phyloP scores from a whole-genome alignment of 2,329 filamentous ascomycete species.

The Venturia aucupariae region DNA sequence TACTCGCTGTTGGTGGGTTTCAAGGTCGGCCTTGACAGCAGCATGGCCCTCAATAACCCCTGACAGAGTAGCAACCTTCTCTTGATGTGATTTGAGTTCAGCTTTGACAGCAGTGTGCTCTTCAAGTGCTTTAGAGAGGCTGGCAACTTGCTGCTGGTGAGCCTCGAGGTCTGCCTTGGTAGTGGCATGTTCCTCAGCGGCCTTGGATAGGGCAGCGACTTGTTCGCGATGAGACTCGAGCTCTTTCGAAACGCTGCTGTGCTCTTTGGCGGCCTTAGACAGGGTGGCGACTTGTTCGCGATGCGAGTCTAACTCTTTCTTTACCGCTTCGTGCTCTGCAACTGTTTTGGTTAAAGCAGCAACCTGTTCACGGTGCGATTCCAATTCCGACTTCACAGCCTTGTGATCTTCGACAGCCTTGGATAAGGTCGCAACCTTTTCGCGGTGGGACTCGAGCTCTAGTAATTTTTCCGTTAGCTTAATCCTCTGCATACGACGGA shows the following conservation, averaged over 20 bases:
- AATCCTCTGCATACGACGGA: not conserved
- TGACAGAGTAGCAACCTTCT: not conserved
- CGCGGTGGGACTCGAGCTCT: not conserved
- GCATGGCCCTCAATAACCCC: conserved; percentile 8
- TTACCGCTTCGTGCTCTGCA: conserved; percentile 4
- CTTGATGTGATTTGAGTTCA: conserved; percentile 1
- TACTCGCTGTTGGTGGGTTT: not conserved
- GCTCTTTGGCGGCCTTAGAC: not conserved
- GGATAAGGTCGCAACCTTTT: not conserved
- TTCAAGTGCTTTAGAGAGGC: not conserved
- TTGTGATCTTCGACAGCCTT: conserved; percentile 8
- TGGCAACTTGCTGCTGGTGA: not conserved
- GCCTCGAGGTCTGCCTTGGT: conserved; percentile 8
- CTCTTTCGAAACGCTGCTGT: not conserved
- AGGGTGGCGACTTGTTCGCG: not conserved
- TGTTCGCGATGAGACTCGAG: not conserved
- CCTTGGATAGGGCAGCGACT: not conserved
- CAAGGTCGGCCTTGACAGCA: conserved; percentile 10
- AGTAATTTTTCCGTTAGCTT: not conserved
- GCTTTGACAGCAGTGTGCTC: conserved; percentile 8
- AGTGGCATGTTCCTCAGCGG: conserved; percentile 1
- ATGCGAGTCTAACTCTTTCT: not conserved
- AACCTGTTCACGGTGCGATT: not conserved
- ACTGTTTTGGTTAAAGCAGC: not conserved
- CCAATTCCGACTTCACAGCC: conserved; percentile 5